Conservation (phyloP, 495 filamentous ascomycete species). For the Neurospora pannonica region DNA sequence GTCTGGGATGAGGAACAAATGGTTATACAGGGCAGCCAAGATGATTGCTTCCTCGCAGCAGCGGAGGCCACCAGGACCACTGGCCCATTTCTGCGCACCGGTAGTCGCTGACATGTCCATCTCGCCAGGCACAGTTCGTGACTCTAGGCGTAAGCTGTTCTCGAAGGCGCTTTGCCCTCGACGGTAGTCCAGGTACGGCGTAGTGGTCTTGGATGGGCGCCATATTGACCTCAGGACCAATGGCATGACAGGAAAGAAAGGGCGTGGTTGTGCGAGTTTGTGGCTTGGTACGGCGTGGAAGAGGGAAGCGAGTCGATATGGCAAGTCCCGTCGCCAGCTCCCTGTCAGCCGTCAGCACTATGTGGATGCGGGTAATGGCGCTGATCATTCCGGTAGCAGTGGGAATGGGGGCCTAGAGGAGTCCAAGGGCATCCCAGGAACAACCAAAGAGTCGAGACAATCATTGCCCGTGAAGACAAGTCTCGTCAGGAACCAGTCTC, state of each 20-base stretch:
- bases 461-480: neutral
- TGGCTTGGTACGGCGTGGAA: neutral
- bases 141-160: neutral
- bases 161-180: neutral
- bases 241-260: neutral
- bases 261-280: neutral
- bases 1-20: neutral
- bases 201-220: neutral
- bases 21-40: neutral
- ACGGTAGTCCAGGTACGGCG: neutral
- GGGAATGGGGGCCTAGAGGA: neutral
- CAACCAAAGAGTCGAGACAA: neutral
- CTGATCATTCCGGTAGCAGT: neutral
- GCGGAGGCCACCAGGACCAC: neutral
- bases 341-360: neutral
- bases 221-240: neutral
- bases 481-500: neutral
- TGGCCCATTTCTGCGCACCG: neutral
- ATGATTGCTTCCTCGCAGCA: neutral
- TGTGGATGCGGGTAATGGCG: neutral
- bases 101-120: neutral
- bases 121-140: neutral
- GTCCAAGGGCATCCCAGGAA: neutral
- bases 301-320: neutral
- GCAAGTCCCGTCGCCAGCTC: slow-evolving; percentile 5